A percentile compares a stretch with the other conserved stretches of the same genome.
These are phyloP conservation scores for Phytopythium mirpurense DNA, from an alignment of 352 stramenopile species.

Conservation along the genomic window DNA sequence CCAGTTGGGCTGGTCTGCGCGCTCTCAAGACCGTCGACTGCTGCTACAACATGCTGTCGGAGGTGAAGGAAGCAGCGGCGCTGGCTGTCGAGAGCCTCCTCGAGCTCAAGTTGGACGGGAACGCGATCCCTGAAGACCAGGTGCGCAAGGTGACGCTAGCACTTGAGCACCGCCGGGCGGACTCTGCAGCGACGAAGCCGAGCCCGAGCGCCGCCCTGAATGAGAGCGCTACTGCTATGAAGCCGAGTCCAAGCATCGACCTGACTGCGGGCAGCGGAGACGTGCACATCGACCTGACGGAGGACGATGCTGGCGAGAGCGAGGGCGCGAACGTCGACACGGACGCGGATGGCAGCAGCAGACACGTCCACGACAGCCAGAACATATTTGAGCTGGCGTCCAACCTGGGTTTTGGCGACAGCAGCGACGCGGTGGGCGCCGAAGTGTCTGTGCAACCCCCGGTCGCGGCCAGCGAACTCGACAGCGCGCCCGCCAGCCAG, in stretches of 20 bases:
- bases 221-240: background rate
- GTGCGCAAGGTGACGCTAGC: slow-evolving; percentile 10
- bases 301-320: background rate
- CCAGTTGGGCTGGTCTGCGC: slow-evolving; percentile 18
- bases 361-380: background rate
- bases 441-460: background rate
- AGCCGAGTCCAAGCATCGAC: no score
- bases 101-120: slow-evolving; percentile 17
- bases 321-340: background rate
- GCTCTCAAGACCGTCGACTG: slow-evolving; percentile 37
- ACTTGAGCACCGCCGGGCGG: background rate
- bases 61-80: slow-evolving; percentile 8
- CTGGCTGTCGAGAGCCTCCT: slow-evolving; percentile 8
- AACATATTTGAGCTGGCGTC: background rate
- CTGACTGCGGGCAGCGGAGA: background rate
- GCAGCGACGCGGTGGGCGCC: background rate
- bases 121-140: slow-evolving; percentile 15
- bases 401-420: background rate
- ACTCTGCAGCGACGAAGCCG: background rate
- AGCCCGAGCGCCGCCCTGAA: background rate
- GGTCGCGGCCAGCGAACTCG: background rate
- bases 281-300: background rate
- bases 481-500: background rate
- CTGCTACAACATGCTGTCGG: slow-evolving; percentile 27
- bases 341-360: background rate